Evolutionary conservation across 805 yeast genomes (phyloP), one percentile per base, ranked within the genome.

Genomic region (Schwanniomyces pseudopolymorphus): DNA sequence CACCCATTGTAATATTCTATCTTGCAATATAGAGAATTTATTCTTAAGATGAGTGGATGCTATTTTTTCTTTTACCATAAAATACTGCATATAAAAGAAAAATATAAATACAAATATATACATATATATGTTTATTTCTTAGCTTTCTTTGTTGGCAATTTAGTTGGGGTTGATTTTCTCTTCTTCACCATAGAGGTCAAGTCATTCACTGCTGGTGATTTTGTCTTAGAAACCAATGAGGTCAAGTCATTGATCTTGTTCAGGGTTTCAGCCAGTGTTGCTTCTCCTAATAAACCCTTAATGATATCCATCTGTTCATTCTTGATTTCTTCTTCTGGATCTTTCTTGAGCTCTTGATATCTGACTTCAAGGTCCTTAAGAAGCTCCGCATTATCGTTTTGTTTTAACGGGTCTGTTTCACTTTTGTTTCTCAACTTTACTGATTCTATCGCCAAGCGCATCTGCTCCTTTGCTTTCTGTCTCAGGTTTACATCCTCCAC

Each of bases 101-200:
- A n/a, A n/a, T n/a, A n/a, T n/a, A n/a, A n/a, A n/a, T n/a, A n/a
- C n/a, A n/a, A n/a, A n/a, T n/a, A n/a, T n/a, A n/a, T n/a, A 36
- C 20, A 11, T 4, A 9, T 36, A 22, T 4, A 9, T 36, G 14
- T 5, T 20, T 43, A 45, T 11, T 48, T 48, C 20, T 51, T 51
- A 14, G 47, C 20, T 35, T 48, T 51, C 39, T 54, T 52, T 20
- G 44, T 26, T 8, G 20, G 38, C 11, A 43, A 28, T n/a, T 28
- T 20, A 46, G 49, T 20, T 52, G 35, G 33, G 5, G 49, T 43
- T 13, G 58, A 40, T 38, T 66, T 72, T 58, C 79, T 78, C 66
- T 85, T 85, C 58, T 79, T 81, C 8, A 84, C 86, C 72, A 80
- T 71, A 3, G 79, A 67, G 0, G 88, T 79, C 50, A 85, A 66